Evolutionary conservation across 768 basidiomycete species (phyloP).

Genomic region (Russula compacta): DNA sequence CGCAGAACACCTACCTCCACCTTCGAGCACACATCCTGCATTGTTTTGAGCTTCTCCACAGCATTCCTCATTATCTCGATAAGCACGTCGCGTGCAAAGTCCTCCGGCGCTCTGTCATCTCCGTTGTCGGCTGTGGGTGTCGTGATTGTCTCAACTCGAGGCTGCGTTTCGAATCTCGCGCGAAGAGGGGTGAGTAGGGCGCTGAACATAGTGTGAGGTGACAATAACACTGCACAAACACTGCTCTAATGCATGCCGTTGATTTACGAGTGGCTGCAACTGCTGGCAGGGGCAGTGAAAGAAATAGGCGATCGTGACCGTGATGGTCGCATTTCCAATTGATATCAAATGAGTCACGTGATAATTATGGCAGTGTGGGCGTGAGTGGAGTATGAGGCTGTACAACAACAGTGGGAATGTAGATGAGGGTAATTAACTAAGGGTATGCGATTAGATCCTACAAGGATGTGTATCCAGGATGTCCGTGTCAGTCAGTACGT

Average conservation of each 20-base stretch:
- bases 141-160: conserved; percentile 5
- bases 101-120: conserved; percentile 45
- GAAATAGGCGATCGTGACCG: neutral
- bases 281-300: neutral
- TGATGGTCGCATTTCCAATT: neutral
- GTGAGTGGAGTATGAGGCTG: neutral
- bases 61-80: conserved; percentile 61
- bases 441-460: conserved; percentile 14
- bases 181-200: conserved; percentile 30
- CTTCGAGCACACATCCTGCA: conserved; percentile 37
- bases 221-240: neutral
- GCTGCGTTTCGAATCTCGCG: conserved; percentile 25
- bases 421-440: neutral
- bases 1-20: conserved; percentile 40
- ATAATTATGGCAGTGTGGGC: neutral
- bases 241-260: conserved; percentile 9
- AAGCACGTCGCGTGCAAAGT: conserved; percentile 65
- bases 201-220: conserved; percentile 24
- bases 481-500: conserved; percentile 4
- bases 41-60: conserved; percentile 59
- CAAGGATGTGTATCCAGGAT: neutral
- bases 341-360: neutral
- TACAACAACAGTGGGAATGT: neutral
- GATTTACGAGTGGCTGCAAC: neutral
- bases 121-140: conserved; percentile 22